Evolutionary conservation across 495 filamentous ascomycete genomes (phyloP), one percentile per base, ranked within the genome.

Genomic region (Niebla homalea): DNA sequence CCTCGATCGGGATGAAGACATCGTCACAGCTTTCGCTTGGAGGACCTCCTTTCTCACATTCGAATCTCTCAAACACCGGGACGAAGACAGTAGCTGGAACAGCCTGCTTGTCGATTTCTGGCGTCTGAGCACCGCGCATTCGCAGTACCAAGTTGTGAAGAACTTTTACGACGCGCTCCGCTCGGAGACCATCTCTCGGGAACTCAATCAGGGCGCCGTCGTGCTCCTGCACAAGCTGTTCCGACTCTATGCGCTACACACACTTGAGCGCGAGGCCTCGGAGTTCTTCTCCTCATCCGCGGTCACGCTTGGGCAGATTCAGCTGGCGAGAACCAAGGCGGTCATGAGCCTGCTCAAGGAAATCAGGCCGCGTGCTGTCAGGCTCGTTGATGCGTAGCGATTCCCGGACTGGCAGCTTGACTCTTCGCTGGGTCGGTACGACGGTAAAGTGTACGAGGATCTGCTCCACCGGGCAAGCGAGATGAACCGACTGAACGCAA

Each of bases 401-500:
- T 80, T 85, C 56, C 75, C 79, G 2, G 81, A 85, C 60, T 85
- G 79, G 79, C 75, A 80, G 58, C 67, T 85, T 10, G 80, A 85
- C 55, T 76, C 71, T 56, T 76, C 72, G 56, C 63, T 85, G 29
- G 81, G 81, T 15, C 67, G 79, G 8, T 73, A 71, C 25, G 80
- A 85, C 57, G 81, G 81, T 20, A 72, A 80, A 53, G 80, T 83
- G 22, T 85, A 84, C 55, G 77, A 80, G 53, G 80, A 84, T 62
- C 68, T 85, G 62, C 84, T 83, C 66, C 63, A 76, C 45, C 62
- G 81, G 21, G 81, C 81, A 11, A 77, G 71, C 55, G 69, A 81
- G 64, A 63, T 80, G 62, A 85, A 85, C 62, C 81, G 80, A 23
- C 66, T 84, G 46, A 85, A 85, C 58, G 71, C 73, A 26, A 62